Evolutionary conservation across 2,329 filamentous ascomycete genomes (phyloP), one percentile per base, ranked within the genome.

Genomic region (Fusarium sororula): DNA sequence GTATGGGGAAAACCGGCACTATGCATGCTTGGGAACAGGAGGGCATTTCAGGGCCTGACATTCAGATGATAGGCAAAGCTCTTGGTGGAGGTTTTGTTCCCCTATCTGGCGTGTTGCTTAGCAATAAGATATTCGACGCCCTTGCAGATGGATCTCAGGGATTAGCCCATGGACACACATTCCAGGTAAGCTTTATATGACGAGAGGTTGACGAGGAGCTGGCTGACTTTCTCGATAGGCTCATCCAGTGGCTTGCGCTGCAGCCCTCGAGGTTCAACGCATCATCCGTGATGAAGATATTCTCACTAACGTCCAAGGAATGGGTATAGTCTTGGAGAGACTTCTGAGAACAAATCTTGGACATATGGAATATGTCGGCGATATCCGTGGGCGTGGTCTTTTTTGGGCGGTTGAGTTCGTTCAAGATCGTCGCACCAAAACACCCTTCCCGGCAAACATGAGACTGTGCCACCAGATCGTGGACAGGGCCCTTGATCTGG

Each of bases 21-120:
- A 68, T 78, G 60, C 73, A 78, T 66, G 76, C 73, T 4, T 76
- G 63, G 68, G 64, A 76, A 45, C 74, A 76, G 30, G 73, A 73
- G n/a, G 60, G 30, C 7, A 72, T 76, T 7, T 68, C 66, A 6
- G 73, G 63, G 1, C 71, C 73, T 4, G 74, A 76, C 28, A 68
- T 75, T 24, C 71, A 74, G 47, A 71, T 48, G 14, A 65, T 75
- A 24, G 74, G 73, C 14, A 74, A 74, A 53, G 65, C 65, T 10
- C 32, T 76, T 9, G 71, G 70, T 2, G 71, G 67, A 11, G 74
- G 71, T 12, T 76, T 74, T 26, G 58, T 69, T 7, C 70, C 68
- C 5, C 38, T 75, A 7, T 76, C 70, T 3, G 60, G 39, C 7
- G 66, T 75, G 10, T 32, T 75, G 8, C 57, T 65, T 26, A 22